Base-by-base conservation (phyloP, 495 filamentous ascomycete genomes). In the Aspergillus haitiensis region DNA sequence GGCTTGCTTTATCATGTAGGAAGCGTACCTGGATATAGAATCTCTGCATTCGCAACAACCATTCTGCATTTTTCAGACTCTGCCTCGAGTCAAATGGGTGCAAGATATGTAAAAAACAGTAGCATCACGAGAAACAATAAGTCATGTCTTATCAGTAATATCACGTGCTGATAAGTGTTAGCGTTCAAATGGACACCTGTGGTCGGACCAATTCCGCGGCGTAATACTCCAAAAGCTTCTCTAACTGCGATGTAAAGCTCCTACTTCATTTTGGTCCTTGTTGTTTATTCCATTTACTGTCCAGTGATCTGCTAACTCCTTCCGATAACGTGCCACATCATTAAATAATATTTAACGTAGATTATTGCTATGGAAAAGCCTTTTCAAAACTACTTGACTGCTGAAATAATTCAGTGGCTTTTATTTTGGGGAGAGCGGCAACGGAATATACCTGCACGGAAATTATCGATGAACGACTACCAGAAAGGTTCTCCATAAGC, bases 111-210 rank as follows among this genome's bases (percentile, higher is more conserved):
- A 37, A 47, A 37, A 7, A 46, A 44, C 16, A 40, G 16, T 13
- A 44, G 13, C 15, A 34, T 33, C 49, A 55, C 35, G 49, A 40
- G n/a, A 46, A 35, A 16, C 31, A 50, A 16, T 6, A n/a, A 18
- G 33, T 42, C 34, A 46, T 37, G 48, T 52, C 62, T 65, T 66
- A 70, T 72, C 67, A 44, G 42, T 47, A 35, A 39, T 39, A 46
- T 70, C 70, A 72, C 67, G 70, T 72, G 70, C 21, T 50, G 67
- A 70, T 70, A 68, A 58, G n/a, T 32, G 10, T 16, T 16, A 36
- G 15, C 9, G 31, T 32, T 48, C 34, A 46, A 6, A 55, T 42
- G 33, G 12, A 12, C 42, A 1, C 42, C 9, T 40, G 13, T 40
- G 37, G 15, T 42, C 39, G 39, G 39, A 42, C 39, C 21, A 47